These are phyloP conservation scores for Musa troglodytarum DNA, from an alignment of 176 grass and related monocot species.

Conservation along the genomic window DNA sequence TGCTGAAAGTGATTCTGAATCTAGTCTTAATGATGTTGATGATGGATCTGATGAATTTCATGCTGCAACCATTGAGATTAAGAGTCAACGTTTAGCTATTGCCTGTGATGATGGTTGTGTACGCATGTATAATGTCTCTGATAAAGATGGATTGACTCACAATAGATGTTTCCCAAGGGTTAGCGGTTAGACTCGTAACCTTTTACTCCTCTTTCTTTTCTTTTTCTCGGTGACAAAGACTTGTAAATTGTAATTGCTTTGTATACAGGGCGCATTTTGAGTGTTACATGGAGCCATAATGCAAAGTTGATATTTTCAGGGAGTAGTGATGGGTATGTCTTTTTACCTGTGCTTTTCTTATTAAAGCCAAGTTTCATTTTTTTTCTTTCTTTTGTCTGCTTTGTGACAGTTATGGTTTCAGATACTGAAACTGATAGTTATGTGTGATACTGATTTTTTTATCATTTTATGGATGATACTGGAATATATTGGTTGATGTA, in stretches of 20 bases:
- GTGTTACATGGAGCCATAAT: conserved; percentile 79
- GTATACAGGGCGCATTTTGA: conserved; percentile 61
- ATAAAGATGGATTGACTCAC: conserved; percentile 62
- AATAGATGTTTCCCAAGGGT: conserved; percentile 77
- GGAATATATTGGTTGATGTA: no score
- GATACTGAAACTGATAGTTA: no score
- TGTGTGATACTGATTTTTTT: no score
- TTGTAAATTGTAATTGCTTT: neutral
- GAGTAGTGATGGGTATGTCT: conserved; percentile 83
- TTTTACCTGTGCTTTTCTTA: neutral
- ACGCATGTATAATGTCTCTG: conserved; percentile 61
- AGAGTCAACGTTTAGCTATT: conserved; percentile 51
- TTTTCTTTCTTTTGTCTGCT: neutral
- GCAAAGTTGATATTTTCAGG: conserved; percentile 72
- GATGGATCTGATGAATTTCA: conserved; percentile 26
- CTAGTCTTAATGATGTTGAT: conserved; percentile 44
- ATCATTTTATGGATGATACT: no score
- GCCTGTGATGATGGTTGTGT: conserved; percentile 87
- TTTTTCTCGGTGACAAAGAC: neutral
- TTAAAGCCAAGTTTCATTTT: no score
- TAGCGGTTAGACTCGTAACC: conserved; percentile 48
- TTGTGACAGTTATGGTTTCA: neutral
- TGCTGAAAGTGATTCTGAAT: conserved; percentile 41
- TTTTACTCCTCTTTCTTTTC: conserved; percentile 11
- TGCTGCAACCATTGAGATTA: conserved; percentile 23